Percentiles rank a stretch among this genome's conserved stretches.
These are phyloP conservation scores for Phaeotremella skinneri DNA, from an alignment of 768 basidiomycete species.

Conservation along the genomic window DNA sequence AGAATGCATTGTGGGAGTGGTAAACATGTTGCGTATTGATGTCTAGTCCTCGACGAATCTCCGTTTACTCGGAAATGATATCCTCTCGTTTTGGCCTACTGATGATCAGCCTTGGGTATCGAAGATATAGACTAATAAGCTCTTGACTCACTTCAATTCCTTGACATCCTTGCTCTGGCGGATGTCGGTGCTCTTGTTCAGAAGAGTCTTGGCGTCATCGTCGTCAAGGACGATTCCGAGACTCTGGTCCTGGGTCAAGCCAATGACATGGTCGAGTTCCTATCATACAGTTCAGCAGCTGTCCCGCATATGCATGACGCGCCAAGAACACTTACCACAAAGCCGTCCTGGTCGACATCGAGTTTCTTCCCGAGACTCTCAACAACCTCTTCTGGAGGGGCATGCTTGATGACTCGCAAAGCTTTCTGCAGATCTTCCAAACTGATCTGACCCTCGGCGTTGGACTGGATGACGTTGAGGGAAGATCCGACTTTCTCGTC, in stretches of 20 bases:
- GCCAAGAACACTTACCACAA: conserved; percentile 61
- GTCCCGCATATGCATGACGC: not conserved
- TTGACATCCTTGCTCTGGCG: conserved; percentile 62
- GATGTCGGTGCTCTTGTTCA: conserved; percentile 55
- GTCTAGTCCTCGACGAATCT: not conserved
- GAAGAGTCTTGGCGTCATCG: conserved; percentile 68
- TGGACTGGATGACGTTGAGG: conserved; percentile 53
- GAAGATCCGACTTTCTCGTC: conserved; percentile 63
- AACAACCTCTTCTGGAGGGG: conserved; percentile 83
- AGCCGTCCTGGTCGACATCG: conserved; percentile 94
- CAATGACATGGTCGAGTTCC: conserved; percentile 82
- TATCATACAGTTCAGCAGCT: conserved; percentile 17
- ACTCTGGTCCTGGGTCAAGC: conserved; percentile 81
- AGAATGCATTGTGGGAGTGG: conserved; percentile 13
- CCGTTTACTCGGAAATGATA: conserved; percentile 62
- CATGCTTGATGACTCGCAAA: conserved; percentile 87
- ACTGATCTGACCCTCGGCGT: conserved; percentile 70
- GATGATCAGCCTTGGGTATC: conserved; percentile 10
- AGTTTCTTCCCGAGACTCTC: conserved; percentile 84
- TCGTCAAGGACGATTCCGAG: conserved; percentile 82
- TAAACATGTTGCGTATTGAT: not conserved
- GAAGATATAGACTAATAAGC: not conserved
- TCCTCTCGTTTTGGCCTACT: conserved; percentile 90
- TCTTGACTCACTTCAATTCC: conserved; percentile 58
- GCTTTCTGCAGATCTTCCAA: conserved; percentile 86